Conservation (phyloP, 768 basidiomycete genomes). For the Podaxis sp. region DNA sequence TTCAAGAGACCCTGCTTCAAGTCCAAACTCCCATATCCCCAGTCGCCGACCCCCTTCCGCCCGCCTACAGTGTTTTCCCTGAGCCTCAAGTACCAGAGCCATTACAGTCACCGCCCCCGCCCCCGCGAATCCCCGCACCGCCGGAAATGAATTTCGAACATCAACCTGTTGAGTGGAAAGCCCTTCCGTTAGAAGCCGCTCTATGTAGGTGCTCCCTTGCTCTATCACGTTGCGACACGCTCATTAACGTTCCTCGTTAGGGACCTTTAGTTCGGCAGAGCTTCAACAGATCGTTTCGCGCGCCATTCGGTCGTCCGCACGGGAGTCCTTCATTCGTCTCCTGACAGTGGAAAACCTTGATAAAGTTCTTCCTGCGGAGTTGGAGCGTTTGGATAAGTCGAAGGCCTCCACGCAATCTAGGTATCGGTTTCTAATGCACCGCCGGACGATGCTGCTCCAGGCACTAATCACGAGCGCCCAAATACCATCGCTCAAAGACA, state of each 20-base stretch:
- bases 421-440: slow-evolving; percentile 63
- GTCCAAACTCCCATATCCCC: neutral
- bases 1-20: neutral
- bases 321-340: slow-evolving; percentile 68
- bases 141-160: slow-evolving; percentile 54
- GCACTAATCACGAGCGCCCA: slow-evolving; percentile 50
- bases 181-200: slow-evolving; percentile 66
- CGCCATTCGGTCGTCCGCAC: slow-evolving; percentile 64
- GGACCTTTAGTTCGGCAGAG: slow-evolving; percentile 56
- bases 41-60: slow-evolving; percentile 6
- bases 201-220: slow-evolving; percentile 33
- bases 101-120: slow-evolving; percentile 13
- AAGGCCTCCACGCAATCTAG: slow-evolving; percentile 55
- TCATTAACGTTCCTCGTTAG: slow-evolving; percentile 21
- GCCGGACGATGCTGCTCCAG: slow-evolving; percentile 68
- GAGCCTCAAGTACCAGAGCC: slow-evolving; percentile 7
- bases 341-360: slow-evolving; percentile 62
- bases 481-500: slow-evolving; percentile 25
- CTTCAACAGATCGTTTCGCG: slow-evolving; percentile 70
- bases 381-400: slow-evolving; percentile 48
- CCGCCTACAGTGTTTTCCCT: slow-evolving; percentile 8
- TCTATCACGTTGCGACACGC: neutral
- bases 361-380: slow-evolving; percentile 50
- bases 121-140: slow-evolving; percentile 40
- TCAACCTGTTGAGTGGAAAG: slow-evolving; percentile 58